Conservation (phyloP, 768 basidiomycete species). For the Albatrellus ellisii region DNA sequence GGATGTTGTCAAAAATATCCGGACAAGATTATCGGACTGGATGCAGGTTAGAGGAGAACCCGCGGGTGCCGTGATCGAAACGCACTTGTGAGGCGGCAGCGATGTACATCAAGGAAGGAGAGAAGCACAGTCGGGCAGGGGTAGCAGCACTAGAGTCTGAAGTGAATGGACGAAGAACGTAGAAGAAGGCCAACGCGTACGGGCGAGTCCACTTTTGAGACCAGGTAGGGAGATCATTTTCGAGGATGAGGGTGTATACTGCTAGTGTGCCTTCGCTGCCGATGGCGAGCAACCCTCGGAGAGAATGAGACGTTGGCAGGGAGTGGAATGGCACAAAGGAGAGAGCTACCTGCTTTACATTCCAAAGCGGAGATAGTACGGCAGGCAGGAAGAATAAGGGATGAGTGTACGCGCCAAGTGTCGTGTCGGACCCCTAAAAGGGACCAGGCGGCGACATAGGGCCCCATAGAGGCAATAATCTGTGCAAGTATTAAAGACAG, state of each 20-base stretch:
- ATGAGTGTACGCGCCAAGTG: constrained; percentile 73
- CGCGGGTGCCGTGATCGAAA: not conserved
- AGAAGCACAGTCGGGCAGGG: constrained; percentile 44
- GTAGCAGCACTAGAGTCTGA: constrained; percentile 28
- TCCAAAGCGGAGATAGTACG: constrained; percentile 49
- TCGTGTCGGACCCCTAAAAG: constrained; percentile 50
- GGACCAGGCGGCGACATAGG: constrained; percentile 67
- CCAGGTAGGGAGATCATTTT: constrained; percentile 79
- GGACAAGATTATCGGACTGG: constrained; percentile 45
- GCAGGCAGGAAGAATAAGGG: constrained; percentile 47
- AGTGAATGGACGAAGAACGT: constrained; percentile 1
- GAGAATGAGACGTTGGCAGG: no score
- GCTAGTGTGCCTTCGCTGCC: constrained; percentile 48
- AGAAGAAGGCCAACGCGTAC: constrained; percentile 25
- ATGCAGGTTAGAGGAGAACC: constrained; percentile 9
- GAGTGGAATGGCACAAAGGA: no score
- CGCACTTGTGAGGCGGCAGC: constrained; percentile 46
- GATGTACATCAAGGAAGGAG: constrained; percentile 69
- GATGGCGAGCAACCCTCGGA: constrained; percentile 61
- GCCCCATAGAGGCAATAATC: constrained; percentile 63
- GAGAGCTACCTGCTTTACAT: constrained; percentile 68
- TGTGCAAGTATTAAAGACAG: constrained; percentile 18
- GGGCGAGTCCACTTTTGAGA: constrained; percentile 58
- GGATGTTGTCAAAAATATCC: constrained; percentile 60
- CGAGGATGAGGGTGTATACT: constrained; percentile 64